These are phyloP conservation scores for Fusarium floridanum DNA, from an alignment of 2,329 filamentous ascomycete species.

Conservation along the genomic window DNA sequence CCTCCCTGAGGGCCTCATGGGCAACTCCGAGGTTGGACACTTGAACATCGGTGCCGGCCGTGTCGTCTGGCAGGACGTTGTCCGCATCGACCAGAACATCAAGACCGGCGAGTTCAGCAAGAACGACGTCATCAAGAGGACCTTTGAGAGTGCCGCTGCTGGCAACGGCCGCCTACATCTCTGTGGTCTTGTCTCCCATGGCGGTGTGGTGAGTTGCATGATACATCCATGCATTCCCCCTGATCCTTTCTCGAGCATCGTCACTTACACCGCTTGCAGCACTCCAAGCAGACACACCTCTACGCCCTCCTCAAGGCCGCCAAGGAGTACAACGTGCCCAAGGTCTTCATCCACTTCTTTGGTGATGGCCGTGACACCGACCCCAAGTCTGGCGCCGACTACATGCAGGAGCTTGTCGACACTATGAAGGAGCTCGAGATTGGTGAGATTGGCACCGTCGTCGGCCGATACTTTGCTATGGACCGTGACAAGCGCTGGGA, in stretches of 20 bases:
- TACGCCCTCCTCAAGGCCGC: constrained; percentile 89
- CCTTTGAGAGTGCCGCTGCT: constrained; percentile 83
- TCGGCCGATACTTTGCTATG: constrained; percentile 98
- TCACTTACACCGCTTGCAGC: constrained; percentile 60
- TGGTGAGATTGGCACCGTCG: constrained; percentile 91
- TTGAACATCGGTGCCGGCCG: constrained; percentile 97
- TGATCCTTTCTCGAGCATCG: constrained; percentile 3
- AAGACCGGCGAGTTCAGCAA: constrained; percentile 85
- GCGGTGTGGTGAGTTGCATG: constrained; percentile 78
- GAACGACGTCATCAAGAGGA: constrained; percentile 80
- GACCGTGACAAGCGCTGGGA: constrained; percentile 99
- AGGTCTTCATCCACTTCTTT: constrained; percentile 99
- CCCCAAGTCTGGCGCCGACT: constrained; percentile 90
- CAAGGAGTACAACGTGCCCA: constrained; percentile 86
- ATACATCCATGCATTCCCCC: constrained; percentile 1
- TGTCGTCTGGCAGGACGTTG: constrained; percentile 98
- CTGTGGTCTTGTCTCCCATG: constrained; percentile 91
- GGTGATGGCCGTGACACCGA: constrained; percentile 98
- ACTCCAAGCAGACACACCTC: constrained; percentile 95
- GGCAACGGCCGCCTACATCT: constrained; percentile 94
- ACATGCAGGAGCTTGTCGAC: constrained; percentile 88
- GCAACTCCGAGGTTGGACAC: constrained; percentile 98
- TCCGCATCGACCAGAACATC: constrained; percentile 93
- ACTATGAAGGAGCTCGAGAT: constrained; percentile 85
- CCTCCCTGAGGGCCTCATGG: constrained; percentile 96